phyloP scores from a whole-genome alignment of 73 alveolate genomes.

The Stentor coeruleus region DNA sequence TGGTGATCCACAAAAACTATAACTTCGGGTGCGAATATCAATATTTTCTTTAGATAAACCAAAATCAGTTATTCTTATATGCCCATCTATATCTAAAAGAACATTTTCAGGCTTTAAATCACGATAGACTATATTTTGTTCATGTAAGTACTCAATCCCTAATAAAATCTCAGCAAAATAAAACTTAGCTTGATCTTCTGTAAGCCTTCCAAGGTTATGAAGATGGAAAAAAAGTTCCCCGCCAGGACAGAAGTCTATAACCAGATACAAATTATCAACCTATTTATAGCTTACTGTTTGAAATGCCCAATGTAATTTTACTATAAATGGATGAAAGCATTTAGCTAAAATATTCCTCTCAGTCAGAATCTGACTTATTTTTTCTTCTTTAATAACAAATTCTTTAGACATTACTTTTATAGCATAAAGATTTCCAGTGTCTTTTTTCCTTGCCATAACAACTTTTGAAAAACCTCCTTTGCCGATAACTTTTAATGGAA shows the following conservation, averaged over 20 bases:
- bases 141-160: slow-evolving; percentile 65
- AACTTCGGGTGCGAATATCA: slow-evolving; percentile 52
- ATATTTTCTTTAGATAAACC: slow-evolving; percentile 81
- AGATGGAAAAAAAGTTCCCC: slow-evolving; percentile 75
- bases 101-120: slow-evolving; percentile 94
- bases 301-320: slow-evolving; percentile 63
- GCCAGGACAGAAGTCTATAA: slow-evolving; percentile 74
- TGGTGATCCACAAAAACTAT: slow-evolving; percentile 90
- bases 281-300: slow-evolving; percentile 53
- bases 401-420: slow-evolving; percentile 63
- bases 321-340: slow-evolving; percentile 45
- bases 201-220: slow-evolving; percentile 46
- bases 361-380: slow-evolving; percentile 42
- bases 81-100: slow-evolving; percentile 83
- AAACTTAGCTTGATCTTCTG: slow-evolving; percentile 64
- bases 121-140: slow-evolving; percentile 55
- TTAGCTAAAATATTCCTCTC: slow-evolving; percentile 52
- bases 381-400: slow-evolving; percentile 39
- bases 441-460: slow-evolving; percentile 59
- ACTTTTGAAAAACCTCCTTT: slow-evolving; percentile 78
- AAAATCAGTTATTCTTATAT: slow-evolving; percentile 89
- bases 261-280: too few relatives aligned
- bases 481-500: slow-evolving; percentile 58
- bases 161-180: slow-evolving; percentile 67
- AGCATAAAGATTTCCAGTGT: slow-evolving; percentile 72